These are phyloP conservation scores for Lasiodiplodia theobromae DNA, from an alignment of 2,329 filamentous ascomycete species.

Conservation along the genomic window DNA sequence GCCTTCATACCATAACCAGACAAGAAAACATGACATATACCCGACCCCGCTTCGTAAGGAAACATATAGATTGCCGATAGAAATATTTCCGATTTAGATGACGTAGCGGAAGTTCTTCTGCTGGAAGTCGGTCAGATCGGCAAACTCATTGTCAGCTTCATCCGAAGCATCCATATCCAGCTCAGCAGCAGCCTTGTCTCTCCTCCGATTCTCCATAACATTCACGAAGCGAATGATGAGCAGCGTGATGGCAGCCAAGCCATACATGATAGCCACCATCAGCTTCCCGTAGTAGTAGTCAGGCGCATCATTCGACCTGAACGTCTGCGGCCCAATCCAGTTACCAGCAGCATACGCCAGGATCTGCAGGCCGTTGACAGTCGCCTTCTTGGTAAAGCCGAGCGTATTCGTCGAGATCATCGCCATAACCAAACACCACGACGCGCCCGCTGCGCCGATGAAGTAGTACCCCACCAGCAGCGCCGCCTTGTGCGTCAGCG, in stretches of 20 bases:
- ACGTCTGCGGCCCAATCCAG: slow-evolving; percentile 52
- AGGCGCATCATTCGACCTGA: slow-evolving; percentile 50
- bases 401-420: slow-evolving; percentile 18
- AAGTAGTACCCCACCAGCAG: slow-evolving; percentile 18
- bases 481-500: slow-evolving; percentile 20
- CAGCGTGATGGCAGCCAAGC: not conserved
- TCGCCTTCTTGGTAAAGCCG: slow-evolving; percentile 12
- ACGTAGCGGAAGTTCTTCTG: not conserved
- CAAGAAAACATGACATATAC: too few relatives aligned
- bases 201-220: not conserved
- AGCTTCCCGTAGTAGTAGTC: slow-evolving; percentile 48
- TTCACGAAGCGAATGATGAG: not conserved
- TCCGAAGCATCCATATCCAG: not conserved
- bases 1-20: too few relatives aligned
- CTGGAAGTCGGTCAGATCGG: not conserved
- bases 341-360: slow-evolving; percentile 43
- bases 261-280: not conserved
- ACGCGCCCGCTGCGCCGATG: slow-evolving; percentile 3
- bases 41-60: too few relatives aligned
- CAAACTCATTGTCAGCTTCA: not conserved
- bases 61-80: too few relatives aligned
- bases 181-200: not conserved
- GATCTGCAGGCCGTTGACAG: not conserved
- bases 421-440: slow-evolving; percentile 17
- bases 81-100: not conserved